phyloP scores from a whole-genome alignment of 768 basidiomycete genomes.

The Hortiboletus campestris region DNA sequence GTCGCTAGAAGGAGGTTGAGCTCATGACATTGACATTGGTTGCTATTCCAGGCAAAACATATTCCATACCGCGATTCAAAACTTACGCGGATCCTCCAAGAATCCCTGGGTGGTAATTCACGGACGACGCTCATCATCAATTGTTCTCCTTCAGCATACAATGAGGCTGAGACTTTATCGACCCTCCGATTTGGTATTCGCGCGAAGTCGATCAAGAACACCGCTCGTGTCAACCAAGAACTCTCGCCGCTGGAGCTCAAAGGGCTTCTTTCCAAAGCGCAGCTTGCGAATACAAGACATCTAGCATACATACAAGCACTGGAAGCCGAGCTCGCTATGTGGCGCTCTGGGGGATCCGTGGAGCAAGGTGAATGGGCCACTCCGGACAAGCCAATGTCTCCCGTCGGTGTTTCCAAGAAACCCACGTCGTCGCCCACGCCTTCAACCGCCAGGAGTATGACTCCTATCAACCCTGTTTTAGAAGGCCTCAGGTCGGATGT shows the following conservation, averaged over 20 bases:
- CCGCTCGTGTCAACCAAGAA: conserved; percentile 97
- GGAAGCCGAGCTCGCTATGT: conserved; percentile 86
- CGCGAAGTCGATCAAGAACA: conserved; percentile 99
- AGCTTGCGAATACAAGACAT: conserved; percentile 78
- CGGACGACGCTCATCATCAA: conserved; percentile 98
- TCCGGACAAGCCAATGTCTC: conserved; percentile 53
- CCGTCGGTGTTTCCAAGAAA: conserved; percentile 46
- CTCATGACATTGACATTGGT: conserved; percentile 4
- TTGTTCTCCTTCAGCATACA: conserved; percentile 96
- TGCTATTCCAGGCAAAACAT: conserved; percentile 72
- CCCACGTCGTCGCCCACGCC: conserved; percentile 59
- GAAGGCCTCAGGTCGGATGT: conserved; percentile 70
- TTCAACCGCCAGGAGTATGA: conserved; percentile 65
- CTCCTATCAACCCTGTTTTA: conserved; percentile 70
- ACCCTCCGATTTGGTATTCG: conserved; percentile 99
- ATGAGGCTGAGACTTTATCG: conserved; percentile 92
- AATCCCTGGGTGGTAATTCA: conserved; percentile 93
- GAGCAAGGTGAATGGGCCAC: conserved; percentile 81
- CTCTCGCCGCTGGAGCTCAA: conserved; percentile 96
- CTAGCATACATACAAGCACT: conserved; percentile 85
- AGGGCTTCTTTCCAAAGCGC: conserved; percentile 83
- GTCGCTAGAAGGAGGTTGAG: conserved; percentile 16
- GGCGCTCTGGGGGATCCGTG: conserved; percentile 85
- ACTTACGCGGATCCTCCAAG: conserved; percentile 98
- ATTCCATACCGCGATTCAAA: conserved; percentile 99